phyloP scores from a whole-genome alignment of 768 basidiomycete genomes.

The Clavaria fumosa region DNA sequence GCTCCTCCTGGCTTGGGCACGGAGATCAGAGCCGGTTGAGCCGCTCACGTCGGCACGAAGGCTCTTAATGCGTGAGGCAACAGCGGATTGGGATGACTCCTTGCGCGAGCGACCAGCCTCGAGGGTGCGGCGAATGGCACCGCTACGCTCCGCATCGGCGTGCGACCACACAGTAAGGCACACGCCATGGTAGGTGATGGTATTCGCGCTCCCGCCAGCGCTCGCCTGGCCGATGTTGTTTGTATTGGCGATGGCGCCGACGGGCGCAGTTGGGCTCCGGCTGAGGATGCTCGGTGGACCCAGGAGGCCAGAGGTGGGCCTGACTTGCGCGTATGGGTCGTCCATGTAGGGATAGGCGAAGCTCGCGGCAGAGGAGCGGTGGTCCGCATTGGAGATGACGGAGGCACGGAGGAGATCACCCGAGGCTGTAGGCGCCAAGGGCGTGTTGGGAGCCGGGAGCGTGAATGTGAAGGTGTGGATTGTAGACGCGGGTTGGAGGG shows the following conservation, averaged over 20 bases:
- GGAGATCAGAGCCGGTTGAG: constrained; percentile 34
- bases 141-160: constrained; percentile 76
- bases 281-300: constrained; percentile 57
- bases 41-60: constrained; percentile 40
- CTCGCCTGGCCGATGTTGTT: constrained; percentile 20
- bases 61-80: constrained; percentile 50
- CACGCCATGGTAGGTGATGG: constrained; percentile 74
- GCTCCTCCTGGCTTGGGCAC: constrained; percentile 38
- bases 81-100: constrained; percentile 62
- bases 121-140: constrained; percentile 69
- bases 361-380: constrained; percentile 52
- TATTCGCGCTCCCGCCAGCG: constrained; percentile 23
- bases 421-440: constrained; percentile 59
- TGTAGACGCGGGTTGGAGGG: constrained; percentile 83
- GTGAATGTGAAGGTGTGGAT: constrained; percentile 87
- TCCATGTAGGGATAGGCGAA: constrained; percentile 62
- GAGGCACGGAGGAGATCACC: constrained; percentile 61
- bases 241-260: constrained; percentile 18
- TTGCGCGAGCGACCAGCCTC: constrained; percentile 67
- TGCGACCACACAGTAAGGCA: constrained; percentile 94
- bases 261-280: constrained; percentile 23
- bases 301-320: constrained; percentile 67
- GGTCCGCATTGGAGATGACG: constrained; percentile 47
- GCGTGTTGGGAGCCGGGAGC: constrained; percentile 60
- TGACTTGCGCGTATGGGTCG: constrained; percentile 65